Evolutionary conservation across 495 filamentous ascomycete species (phyloP), one percentile per base, ranked within the genome.

Genomic region (Geopyxis carbonaria): DNA sequence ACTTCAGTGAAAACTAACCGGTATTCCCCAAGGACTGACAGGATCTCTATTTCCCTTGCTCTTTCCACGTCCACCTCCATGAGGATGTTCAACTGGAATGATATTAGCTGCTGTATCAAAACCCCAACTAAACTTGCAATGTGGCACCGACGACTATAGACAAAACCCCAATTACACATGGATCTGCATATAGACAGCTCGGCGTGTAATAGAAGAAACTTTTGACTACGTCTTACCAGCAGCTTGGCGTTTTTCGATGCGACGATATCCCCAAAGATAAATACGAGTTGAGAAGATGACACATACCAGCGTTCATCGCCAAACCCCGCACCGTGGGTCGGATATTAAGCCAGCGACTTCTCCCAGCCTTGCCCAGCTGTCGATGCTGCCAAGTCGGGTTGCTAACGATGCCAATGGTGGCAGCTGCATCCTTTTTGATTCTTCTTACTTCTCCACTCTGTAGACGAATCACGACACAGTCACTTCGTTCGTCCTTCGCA

Each of bases 31-130:
- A 43, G 85, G 85, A 64, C 82, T 92, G 57, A 84, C 80, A 31
- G 91, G 86, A 57, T 89, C 65, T 40, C 80, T 70, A 59, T 95
- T 95, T 68, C 89, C 86, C 78, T 97, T 95, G 18, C 83, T 92
- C 65, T 97, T 97, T 57, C 89, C 89, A 65, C 91, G 70, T 57
- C 89, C 89, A 77, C 89, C 89, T 70, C 89, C 89, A 61, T 97
- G 89, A 49, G 89, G 86, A 71, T 97, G 89, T 48, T 97, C 91
- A 45, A 64, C 71, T 73, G 43, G 14, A n/a, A n/a, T n/a, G n/a
- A n/a, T 5, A 4, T 19, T 21, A 18, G 15, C 19, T 35, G 32
- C 19, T 31, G 45, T 11, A 43, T 22, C 14, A n/a, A n/a, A n/a
- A n/a, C n/a, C n/a, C n/a, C n/a, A n/a, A n/a, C n/a, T n/a, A n/a